Conservation (phyloP, 768 basidiomycete species). For the Suillus tomentosus region DNA sequence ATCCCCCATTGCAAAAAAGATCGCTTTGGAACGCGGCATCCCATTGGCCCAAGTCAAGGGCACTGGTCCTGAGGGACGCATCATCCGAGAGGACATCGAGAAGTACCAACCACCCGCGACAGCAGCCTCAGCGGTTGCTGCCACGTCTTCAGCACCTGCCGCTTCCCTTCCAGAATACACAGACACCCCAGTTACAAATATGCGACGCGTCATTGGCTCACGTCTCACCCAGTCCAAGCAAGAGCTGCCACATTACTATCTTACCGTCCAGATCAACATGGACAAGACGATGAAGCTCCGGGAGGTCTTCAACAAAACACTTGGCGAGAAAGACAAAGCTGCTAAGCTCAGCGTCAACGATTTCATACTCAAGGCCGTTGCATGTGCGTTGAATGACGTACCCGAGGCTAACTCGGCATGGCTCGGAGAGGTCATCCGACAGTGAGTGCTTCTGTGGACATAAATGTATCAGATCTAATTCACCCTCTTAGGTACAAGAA, state of each 20-base stretch:
- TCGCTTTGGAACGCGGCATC: slow-evolving; percentile 92
- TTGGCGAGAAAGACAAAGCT: slow-evolving; percentile 84
- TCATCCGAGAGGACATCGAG: slow-evolving; percentile 94
- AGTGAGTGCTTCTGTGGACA: slow-evolving; percentile 54
- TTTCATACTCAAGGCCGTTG: slow-evolving; percentile 94
- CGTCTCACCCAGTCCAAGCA: slow-evolving; percentile 93
- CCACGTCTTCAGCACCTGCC: slow-evolving; percentile 49
- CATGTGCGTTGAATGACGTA: slow-evolving; percentile 89
- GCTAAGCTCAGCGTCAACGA: slow-evolving; percentile 98
- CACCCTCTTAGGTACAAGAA: slow-evolving; percentile 75
- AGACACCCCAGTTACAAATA: slow-evolving; percentile 89
- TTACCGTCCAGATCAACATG: slow-evolving; percentile 95
- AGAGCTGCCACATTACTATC: slow-evolving; percentile 95
- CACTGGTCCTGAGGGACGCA: slow-evolving; percentile 90
- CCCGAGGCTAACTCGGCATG: slow-evolving; percentile 98
- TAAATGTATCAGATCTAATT: neutral
- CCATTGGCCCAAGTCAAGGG: slow-evolving; percentile 90
- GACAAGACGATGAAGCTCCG: slow-evolving; percentile 93
- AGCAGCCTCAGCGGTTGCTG: slow-evolving; percentile 42
- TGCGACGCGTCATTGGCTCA: slow-evolving; percentile 90
- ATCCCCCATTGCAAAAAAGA: slow-evolving; percentile 94
- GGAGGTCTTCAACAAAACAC: slow-evolving; percentile 91
- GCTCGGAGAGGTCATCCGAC: slow-evolving; percentile 93
- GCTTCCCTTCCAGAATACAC: slow-evolving; percentile 70
- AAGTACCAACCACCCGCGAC: slow-evolving; percentile 68